Base-by-base conservation (phyloP, 129 eudicot genomes). In the Rutidosis leptorrhynchoides region DNA sequence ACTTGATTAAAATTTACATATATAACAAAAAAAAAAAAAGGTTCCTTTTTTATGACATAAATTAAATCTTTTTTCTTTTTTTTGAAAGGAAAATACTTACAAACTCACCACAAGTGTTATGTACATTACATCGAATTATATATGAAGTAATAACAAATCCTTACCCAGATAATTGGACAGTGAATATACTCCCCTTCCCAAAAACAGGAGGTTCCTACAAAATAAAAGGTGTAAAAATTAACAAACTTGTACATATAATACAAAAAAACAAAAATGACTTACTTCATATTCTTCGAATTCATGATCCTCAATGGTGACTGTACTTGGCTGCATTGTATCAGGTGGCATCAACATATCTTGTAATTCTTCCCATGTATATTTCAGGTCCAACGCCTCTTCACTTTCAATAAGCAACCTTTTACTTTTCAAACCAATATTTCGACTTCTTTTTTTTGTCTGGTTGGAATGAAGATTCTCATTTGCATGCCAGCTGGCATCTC, bases 201-300 rank as follows among this genome's bases (percentile, higher is more conserved):
- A 93, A 85, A 82, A 85, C 88, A 70, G 98, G 98, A 49, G 98
- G 96, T 78, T 86, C 96, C 98, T 93, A 77, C 56, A 81, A 62
- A 54, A 40, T 25, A 43, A 7, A 64, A 32, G n/a, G n/a, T n/a
- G 33, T 70, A 25, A 22, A 33, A 35, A 23, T 26, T 17, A 62
- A 20, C n/a, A 33, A 16, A 2, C 29, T 40, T 66, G 24, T 43
- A 27, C 69, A 56, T 62, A 25, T 27, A 25, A 73, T 25, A 54
- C 42, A n/a, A 19, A 45, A n/a, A 63, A 24, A 53, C 6, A 49
- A 51, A 58, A 6, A 20, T 15, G 2, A 79, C 85, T 85, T 83
- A 88, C 98, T 66, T 86, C 92, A 51, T 80, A 93, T 75, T 93
- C 98, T 80, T 93, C 99, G 71, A 93, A 83, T 71, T 93, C 96